Percentiles rank a stretch among this genome's conserved stretches.
Conservation (phyloP, 225 moss, liverwort and hornwort species). For the Asterella californica region DNA sequence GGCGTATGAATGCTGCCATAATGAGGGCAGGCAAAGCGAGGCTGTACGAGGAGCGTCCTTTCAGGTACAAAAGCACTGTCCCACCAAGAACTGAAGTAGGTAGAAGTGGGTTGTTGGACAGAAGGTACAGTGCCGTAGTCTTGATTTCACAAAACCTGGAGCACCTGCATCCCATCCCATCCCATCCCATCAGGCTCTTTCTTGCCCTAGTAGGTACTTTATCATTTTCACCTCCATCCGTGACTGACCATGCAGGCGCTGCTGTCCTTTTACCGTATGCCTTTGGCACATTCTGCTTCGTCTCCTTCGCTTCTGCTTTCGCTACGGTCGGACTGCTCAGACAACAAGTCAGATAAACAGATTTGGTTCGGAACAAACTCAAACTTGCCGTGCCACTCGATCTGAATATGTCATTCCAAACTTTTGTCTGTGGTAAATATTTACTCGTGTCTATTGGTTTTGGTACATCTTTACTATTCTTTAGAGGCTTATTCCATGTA, state of each 20-base stretch:
- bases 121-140: not conserved
- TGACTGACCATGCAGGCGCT: not conserved
- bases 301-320: not conserved
- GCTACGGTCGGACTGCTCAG: not conserved
- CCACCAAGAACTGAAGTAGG: conserved; percentile 1
- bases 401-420: not conserved
- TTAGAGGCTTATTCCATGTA: not conserved
- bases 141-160: not conserved
- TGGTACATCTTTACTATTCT: not conserved
- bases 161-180: not conserved
- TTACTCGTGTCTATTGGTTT: not conserved
- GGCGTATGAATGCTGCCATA: not conserved
- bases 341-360: not conserved
- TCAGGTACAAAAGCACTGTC: conserved; percentile 15
- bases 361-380: not conserved
- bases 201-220: too few species aligned
- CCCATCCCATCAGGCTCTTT: not conserved
- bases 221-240: not conserved
- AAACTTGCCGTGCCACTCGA: not conserved
- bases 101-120: conserved; percentile 6
- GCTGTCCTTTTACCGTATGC: not conserved
- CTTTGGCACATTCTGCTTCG: not conserved
- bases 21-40: not conserved
- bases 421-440: not conserved
- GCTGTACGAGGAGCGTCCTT: conserved; percentile 8